These are phyloP conservation scores for Malassezia psittaci DNA, from an alignment of 1,284 basidiomycete genomes.

Conservation along the genomic window DNA sequence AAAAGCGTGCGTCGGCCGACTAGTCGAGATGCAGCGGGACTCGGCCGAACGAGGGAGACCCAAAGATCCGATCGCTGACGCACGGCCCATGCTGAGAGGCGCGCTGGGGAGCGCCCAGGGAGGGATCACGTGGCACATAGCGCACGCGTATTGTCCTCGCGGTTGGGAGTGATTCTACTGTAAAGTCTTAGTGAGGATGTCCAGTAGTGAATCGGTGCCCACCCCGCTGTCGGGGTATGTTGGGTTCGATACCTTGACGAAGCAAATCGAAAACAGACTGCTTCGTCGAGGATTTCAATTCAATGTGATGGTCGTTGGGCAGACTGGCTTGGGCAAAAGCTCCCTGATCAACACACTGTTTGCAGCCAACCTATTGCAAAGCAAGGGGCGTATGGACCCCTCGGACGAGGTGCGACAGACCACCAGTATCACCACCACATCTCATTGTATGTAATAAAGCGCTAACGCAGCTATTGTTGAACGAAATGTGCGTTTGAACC, in stretches of 20 bases:
- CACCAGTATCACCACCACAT: constrained; percentile 88
- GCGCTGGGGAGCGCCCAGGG: too few species aligned
- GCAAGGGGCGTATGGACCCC: constrained; percentile 79
- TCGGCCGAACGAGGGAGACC: neutral
- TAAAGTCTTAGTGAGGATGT: constrained; percentile 2
- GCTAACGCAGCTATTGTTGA: constrained; percentile 65
- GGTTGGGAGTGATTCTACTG: too few species aligned
- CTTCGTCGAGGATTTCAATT: constrained; percentile 98
- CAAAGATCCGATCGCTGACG: neutral
- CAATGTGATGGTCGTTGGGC: constrained; percentile 64
- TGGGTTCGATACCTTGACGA: constrained; percentile 60
- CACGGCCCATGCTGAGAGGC: constrained; percentile 1
- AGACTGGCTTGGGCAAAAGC: constrained; percentile 95
- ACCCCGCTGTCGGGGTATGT: constrained; percentile 47
- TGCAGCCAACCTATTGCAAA: constrained; percentile 91
- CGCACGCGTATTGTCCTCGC: too few species aligned
- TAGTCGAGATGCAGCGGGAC: neutral
- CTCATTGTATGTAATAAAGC: constrained; percentile 64
- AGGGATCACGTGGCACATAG: constrained; percentile 6
- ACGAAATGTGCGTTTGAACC: constrained; percentile 82
- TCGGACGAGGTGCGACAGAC: constrained; percentile 83
- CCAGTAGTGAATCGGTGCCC: constrained; percentile 8
- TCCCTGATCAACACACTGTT: constrained; percentile 98
- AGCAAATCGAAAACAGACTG: constrained; percentile 97
- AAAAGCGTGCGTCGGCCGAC: constrained; percentile 16